A percentile compares a stretch with the other conserved stretches of the same genome.
Conservation (phyloP, 345 rosid genomes). For the Cardamine occulta region DNA sequence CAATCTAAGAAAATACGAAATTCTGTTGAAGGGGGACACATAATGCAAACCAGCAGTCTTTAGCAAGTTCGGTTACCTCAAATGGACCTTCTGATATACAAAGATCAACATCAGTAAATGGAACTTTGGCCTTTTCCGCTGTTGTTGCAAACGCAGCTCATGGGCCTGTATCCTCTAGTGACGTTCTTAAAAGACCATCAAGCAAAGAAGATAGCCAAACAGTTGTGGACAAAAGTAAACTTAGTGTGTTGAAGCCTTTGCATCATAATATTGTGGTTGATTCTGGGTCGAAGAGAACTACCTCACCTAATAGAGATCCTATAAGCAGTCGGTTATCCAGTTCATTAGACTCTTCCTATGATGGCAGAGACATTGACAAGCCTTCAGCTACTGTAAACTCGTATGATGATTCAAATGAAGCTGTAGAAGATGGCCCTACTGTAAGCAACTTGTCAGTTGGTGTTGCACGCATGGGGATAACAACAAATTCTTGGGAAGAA, state of each 20-base stretch:
- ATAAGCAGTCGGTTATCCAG: slow-evolving; percentile 43
- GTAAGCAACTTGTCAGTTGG: slow-evolving; percentile 45
- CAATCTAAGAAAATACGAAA: slow-evolving; percentile 8
- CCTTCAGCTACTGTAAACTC: slow-evolving; percentile 39
- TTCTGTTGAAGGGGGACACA: slow-evolving; percentile 62
- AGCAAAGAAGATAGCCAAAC: slow-evolving; percentile 42
- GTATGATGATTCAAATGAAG: slow-evolving; percentile 35
- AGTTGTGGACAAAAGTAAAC: slow-evolving; percentile 41
- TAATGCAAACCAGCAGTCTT: slow-evolving; percentile 51
- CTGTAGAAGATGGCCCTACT: slow-evolving; percentile 36
- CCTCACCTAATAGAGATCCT: slow-evolving; percentile 42
- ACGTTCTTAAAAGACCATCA: slow-evolving; percentile 44
- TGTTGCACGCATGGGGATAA: slow-evolving; percentile 51
- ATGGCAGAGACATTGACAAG: slow-evolving; percentile 28
- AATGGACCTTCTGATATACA: slow-evolving; percentile 59
- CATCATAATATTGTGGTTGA: slow-evolving; percentile 42
- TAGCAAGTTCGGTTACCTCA: slow-evolving; percentile 46
- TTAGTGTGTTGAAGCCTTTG: slow-evolving; percentile 45
- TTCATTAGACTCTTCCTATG: slow-evolving; percentile 40
- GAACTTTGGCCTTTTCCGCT: slow-evolving; percentile 51
- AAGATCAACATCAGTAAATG: slow-evolving; percentile 50
- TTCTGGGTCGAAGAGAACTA: slow-evolving; percentile 46
- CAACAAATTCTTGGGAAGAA: slow-evolving; percentile 44
- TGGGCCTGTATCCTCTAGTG: slow-evolving; percentile 42
- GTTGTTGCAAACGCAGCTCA: slow-evolving; percentile 50